Base-by-base conservation (phyloP, 2,329 filamentous ascomycete genomes). In the Pseudovirgaria hyperparasitica region DNA sequence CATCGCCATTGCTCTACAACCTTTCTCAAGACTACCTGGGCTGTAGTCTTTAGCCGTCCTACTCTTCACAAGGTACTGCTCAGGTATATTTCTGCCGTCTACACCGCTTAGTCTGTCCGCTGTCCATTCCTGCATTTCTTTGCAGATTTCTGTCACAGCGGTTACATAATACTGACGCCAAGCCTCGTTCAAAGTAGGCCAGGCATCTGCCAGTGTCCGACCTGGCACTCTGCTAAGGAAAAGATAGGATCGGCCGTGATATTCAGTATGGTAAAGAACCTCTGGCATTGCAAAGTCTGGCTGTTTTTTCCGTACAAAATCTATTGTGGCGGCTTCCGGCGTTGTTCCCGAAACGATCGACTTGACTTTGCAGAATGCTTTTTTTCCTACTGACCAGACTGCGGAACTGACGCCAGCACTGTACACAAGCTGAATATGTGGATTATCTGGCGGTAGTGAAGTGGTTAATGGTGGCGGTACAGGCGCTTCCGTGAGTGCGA, bases 211-310 rank as follows among this genome's bases (percentile, higher is more conserved):
- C 6, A 52, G 38, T 9, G 39, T 48, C 19, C 35, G 33, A 11
- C 48, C 43, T 5, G 33, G 38, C 2, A 51, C 27, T 17, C 37
- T 38, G 9, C 22, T 26, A 6, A 44, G 21, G 16, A 51, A 35
- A 2, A 50, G 33, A 15, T 41, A 51, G 11, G 40, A 43, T 16
- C 40, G 37, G 18, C 27, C 32, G 13, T 40, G 28, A 20, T 28
- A 30, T 29, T 46, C 35, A 16, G 26, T 32, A 13, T 45, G 36
- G 32, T 42, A 17, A 21, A 26, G 22, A 7, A 35, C 24, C 17
- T 30, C 27, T 2, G 26, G 34, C 13, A 17, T 34, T 5, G 28
- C 16, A 21, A 37, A 37, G 26, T 27, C 34, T 14, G 31, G 31
- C 19, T 21, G 25, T 16, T 28, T 25, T 18, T 25, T 13, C 25